These are phyloP conservation scores for Suaeda aralocaspica DNA, from an alignment of 148 eudicot genomes.

Conservation along the genomic window DNA sequence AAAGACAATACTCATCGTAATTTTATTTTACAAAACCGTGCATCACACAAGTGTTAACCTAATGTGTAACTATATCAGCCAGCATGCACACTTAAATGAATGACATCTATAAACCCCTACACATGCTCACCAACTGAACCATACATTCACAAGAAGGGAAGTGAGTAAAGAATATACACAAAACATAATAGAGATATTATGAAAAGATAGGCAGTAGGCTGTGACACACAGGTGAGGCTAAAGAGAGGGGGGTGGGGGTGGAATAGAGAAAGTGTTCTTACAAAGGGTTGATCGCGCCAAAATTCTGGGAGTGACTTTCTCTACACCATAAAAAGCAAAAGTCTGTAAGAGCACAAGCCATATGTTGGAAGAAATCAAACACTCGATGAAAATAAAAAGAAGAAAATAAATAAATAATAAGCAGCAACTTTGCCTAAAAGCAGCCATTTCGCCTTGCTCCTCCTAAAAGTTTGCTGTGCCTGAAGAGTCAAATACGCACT, in stretches of 20 bases:
- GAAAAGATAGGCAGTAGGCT: no score
- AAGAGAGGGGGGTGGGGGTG: not conserved
- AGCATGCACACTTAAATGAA: slow-evolving; percentile 3
- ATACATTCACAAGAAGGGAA: not conserved
- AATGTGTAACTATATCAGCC: no score
- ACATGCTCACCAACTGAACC: not conserved
- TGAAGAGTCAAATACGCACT: no score
- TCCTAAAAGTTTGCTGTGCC: no score
- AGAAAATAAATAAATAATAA: not conserved
- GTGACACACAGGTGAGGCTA: no score
- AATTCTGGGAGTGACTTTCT: slow-evolving; percentile 86
- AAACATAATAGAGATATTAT: no score
- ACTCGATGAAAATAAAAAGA: not conserved
- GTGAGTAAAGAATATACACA: not conserved
- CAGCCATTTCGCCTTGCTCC: no score
- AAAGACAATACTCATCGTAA: no score
- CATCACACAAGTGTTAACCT: no score
- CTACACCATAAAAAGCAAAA: slow-evolving; percentile 37
- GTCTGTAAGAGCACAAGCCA: slow-evolving; percentile 12
- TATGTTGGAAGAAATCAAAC: not conserved
- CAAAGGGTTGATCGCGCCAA: slow-evolving; percentile 81
- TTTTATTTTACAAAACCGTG: no score
- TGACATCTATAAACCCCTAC: not conserved
- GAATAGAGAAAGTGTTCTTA: slow-evolving; percentile 32
- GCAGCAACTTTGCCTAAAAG: no score